phyloP scores from a whole-genome alignment of 495 filamentous ascomycete genomes.

The Talaromyces proteolyticus region DNA sequence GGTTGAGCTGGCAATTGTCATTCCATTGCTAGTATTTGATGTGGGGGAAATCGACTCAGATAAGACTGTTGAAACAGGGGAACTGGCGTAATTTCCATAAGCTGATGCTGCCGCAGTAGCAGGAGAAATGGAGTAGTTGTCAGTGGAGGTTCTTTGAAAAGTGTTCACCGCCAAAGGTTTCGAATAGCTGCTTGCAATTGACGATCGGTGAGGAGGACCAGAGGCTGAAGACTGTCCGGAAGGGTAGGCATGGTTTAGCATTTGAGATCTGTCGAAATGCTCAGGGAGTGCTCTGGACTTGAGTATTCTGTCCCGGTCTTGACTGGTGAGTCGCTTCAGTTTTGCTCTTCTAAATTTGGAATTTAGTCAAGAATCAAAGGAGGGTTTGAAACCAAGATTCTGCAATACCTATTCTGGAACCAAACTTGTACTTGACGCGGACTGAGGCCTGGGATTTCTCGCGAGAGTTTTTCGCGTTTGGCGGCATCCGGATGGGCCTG shows the following conservation, averaged over 20 bases:
- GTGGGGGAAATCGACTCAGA: slow-evolving; percentile 22
- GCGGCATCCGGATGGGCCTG: slow-evolving; percentile 94
- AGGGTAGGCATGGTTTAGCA: slow-evolving; percentile 68
- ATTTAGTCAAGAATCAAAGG: slow-evolving; percentile 17
- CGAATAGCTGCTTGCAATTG: not conserved
- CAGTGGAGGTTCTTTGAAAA: slow-evolving; percentile 29
- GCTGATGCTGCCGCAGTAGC: slow-evolving; percentile 36
- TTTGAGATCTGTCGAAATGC: slow-evolving; percentile 88
- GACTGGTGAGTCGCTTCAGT: slow-evolving; percentile 86
- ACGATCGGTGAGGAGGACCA: slow-evolving; percentile 13
- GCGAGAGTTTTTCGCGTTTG: slow-evolving; percentile 81
- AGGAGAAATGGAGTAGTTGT: slow-evolving; percentile 39
- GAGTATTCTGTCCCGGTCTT: slow-evolving; percentile 91
- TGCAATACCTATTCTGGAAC: slow-evolving; percentile 91
- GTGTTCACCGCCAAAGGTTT: slow-evolving; percentile 33
- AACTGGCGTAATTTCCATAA: slow-evolving; percentile 33
- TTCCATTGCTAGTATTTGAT: slow-evolving; percentile 22
- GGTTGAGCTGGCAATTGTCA: slow-evolving; percentile 21
- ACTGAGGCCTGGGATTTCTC: slow-evolving; percentile 89
- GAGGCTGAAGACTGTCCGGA: slow-evolving; percentile 25
- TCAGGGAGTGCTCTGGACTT: slow-evolving; percentile 89
- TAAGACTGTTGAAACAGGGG: slow-evolving; percentile 20
- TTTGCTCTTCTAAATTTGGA: slow-evolving; percentile 68
- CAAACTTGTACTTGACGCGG: slow-evolving; percentile 96
- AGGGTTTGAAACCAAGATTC: not conserved